Evolutionary conservation across 495 filamentous ascomycete genomes (phyloP).

Genomic region (Lepidopterella palustris): DNA sequence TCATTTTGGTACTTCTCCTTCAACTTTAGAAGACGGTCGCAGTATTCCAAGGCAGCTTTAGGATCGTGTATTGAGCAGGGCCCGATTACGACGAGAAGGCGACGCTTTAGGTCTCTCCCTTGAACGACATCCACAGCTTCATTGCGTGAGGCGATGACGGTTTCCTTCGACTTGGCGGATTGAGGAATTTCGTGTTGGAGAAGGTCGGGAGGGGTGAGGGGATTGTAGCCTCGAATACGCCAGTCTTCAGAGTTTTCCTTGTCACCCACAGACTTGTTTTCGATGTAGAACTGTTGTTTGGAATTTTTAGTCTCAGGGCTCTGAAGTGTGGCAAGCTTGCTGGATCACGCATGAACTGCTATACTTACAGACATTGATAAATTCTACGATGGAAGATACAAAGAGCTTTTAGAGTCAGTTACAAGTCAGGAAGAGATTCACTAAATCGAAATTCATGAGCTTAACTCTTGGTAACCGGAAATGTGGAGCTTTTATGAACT

Average conservation of each 20-base stretch:
- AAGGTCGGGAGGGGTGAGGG: slow-evolving; percentile 85
- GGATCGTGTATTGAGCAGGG: slow-evolving; percentile 99
- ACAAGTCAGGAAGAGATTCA: background rate
- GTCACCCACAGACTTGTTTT: slow-evolving; percentile 86
- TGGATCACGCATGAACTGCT: background rate
- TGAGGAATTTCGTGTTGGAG: slow-evolving; percentile 92
- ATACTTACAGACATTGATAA: slow-evolving; percentile 21
- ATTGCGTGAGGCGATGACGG: slow-evolving; percentile 72
- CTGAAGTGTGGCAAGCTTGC: background rate
- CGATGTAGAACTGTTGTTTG: slow-evolving; percentile 64
- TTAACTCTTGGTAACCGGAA: background rate
- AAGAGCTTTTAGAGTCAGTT: too few species aligned
- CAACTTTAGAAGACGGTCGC: slow-evolving; percentile 68
- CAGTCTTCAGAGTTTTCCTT: slow-evolving; percentile 77
- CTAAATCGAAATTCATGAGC: background rate
- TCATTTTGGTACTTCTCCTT: slow-evolving; percentile 88
- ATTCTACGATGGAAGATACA: background rate
- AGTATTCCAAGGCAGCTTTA: slow-evolving; percentile 86
- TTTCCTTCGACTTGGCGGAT: slow-evolving; percentile 66
- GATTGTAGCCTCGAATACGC: slow-evolving; percentile 81
- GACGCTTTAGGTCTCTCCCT: slow-evolving; percentile 63
- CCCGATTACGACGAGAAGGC: slow-evolving; percentile 87
- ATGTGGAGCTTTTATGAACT: background rate
- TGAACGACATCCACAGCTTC: slow-evolving; percentile 78
- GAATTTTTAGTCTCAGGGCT: background rate